These are phyloP conservation scores for Sporothrix phasma DNA, from an alignment of 2,329 filamentous ascomycete species.

Conservation along the genomic window DNA sequence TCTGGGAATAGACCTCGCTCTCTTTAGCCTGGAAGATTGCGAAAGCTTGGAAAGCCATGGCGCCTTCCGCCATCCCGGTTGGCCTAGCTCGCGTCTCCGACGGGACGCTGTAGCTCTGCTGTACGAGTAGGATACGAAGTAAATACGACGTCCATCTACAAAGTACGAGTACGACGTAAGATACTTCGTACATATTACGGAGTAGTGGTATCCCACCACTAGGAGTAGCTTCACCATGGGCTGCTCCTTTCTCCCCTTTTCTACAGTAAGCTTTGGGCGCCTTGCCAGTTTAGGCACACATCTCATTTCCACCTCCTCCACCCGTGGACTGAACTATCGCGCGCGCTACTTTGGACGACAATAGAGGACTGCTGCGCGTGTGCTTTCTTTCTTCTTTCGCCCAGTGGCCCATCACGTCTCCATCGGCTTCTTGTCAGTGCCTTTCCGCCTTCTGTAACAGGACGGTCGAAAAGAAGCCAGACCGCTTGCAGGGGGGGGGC, in stretches of 20 bases:
- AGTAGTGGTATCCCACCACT: too few species aligned
- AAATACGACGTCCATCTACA: too few species aligned
- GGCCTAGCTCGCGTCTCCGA: background rate
- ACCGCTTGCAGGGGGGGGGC: background rate
- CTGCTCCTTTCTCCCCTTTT: background rate
- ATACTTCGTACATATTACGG: too few species aligned
- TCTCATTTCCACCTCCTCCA: conserved; percentile 11
- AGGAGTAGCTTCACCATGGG: too few species aligned
- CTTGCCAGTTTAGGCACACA: background rate
- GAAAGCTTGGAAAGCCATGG: background rate
- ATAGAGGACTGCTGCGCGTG: background rate
- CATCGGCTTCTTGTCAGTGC: background rate
- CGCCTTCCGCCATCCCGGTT: background rate
- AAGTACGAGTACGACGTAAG: too few species aligned
- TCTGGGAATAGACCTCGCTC: background rate
- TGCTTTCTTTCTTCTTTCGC: conserved; percentile 4
- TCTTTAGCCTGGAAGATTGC: too few species aligned
- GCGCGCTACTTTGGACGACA: background rate
- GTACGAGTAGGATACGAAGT: too few species aligned
- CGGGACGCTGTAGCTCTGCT: background rate
- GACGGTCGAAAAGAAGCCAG: background rate
- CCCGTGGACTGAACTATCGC: background rate
- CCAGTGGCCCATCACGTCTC: background rate
- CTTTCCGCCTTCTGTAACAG: conserved; percentile 1
- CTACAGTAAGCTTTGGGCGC: background rate